Base-by-base conservation (phyloP, 345 rosid species). In the Ceriops tagal region DNA sequence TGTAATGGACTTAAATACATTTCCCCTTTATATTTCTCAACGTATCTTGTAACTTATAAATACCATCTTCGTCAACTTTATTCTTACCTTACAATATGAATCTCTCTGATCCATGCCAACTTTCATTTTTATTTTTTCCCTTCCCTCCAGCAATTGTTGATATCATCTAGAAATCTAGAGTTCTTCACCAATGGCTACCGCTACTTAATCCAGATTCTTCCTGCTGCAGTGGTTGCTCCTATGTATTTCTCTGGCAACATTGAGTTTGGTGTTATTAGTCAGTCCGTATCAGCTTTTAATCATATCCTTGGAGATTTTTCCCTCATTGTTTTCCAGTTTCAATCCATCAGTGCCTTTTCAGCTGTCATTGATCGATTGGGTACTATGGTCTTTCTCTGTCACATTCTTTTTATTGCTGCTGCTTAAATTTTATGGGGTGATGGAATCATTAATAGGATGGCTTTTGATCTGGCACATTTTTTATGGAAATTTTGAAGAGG, bases 201-300 rank as follows among this genome's bases (percentile, higher is more conserved):
- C 49, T 93, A 91, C 75, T 87, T 93, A 73, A 93, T 93, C 81
- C 98, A 93, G 87, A 87, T 93, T 80, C 96, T 93, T 74, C 98
- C 98, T 53, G 98, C 88, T 74, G 98, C 98, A 72, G 88, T 93
- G 68, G 93, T 93, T 59, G 98, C 98, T 77, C 98, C 98, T 4
- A 93, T 91, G 98, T 93, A 85, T 76, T 93, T 93, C 83, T 91
- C 98, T 2, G 97, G 96, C 37, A 89, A 91, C 82, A 93, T 93
- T 72, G 98, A 93, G 88, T 93, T 93, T 83, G 98, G 98, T 77
- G 97, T 93, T 75, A 91, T 93, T 70, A 93, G 88, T 81, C 98
- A 93, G 76, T 91, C 98, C 26, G 96, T 89, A 59, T 93, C 98
- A 53, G 98, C 98, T 53, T 93, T 93, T 75, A 93, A 91, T 76